Evolutionary conservation across 768 basidiomycete species (phyloP).

Genomic region (Lyophyllum decastes): DNA sequence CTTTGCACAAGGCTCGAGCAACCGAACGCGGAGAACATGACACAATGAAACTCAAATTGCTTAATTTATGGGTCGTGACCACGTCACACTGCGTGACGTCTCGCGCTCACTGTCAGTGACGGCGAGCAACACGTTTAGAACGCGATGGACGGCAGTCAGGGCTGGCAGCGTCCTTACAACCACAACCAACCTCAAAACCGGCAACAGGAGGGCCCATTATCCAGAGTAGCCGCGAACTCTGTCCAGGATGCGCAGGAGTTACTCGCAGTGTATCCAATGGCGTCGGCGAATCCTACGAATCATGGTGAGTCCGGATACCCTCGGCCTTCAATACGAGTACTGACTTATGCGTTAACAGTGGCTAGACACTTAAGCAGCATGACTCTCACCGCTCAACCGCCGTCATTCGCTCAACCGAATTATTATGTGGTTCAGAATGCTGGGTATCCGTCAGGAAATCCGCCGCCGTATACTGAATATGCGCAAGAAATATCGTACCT

Average conservation of each 20-base stretch:
- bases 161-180: conserved; percentile 30
- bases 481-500: conserved; percentile 61
- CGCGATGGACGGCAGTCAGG: conserved; percentile 35
- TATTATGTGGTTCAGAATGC: conserved; percentile 41
- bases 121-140: conserved; percentile 3
- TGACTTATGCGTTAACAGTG: conserved; percentile 39
- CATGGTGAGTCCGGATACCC: conserved; percentile 51
- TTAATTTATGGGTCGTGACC: neutral
- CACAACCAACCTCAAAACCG: conserved; percentile 17
- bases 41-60: neutral
- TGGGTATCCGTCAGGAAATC: conserved; percentile 39
- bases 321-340: neutral
- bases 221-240: conserved; percentile 40
- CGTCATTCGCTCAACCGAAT: conserved; percentile 63
- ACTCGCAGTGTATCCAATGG: conserved; percentile 69
- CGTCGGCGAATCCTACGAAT: conserved; percentile 74
- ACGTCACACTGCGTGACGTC: conserved; percentile 6
- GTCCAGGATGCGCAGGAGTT: conserved; percentile 71
- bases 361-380: conserved; percentile 65
- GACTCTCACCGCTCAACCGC: conserved; percentile 57
- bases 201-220: conserved; percentile 17
- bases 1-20: too few species aligned
- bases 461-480: conserved; percentile 68
- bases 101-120: conserved; percentile 15
- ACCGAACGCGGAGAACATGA: too few species aligned